Conservation (phyloP, 2,329 filamentous ascomycete genomes). For the Trichoderma atrobrunneum region DNA sequence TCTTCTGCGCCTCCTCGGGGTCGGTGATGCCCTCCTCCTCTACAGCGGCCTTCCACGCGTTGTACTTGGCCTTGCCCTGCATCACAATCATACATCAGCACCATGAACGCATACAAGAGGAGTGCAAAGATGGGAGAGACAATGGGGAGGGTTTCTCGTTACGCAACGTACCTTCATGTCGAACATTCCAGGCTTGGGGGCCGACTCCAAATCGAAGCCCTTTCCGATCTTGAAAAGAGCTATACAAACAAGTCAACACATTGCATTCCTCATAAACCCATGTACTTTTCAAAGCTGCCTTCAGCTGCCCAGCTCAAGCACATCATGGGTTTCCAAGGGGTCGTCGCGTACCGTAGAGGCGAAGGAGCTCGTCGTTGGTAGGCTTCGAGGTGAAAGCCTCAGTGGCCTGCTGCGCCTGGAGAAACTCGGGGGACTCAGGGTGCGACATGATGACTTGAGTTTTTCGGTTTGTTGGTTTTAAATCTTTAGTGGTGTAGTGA, state of each 20-base stretch:
- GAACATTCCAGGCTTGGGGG: conserved; percentile 64
- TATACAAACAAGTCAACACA: conserved; percentile 28
- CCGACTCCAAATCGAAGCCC: conserved; percentile 55
- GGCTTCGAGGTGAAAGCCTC: conserved; percentile 67
- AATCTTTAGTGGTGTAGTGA: background rate
- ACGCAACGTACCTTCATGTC: conserved; percentile 57
- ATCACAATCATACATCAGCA: background rate
- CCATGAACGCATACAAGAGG: background rate
- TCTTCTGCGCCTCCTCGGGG: conserved; percentile 66
- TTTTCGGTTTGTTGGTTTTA: background rate
- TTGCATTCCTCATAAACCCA: background rate
- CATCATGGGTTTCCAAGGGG: background rate
- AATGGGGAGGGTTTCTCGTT: background rate
- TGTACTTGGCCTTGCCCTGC: conserved; percentile 77
- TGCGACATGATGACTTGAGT: conserved; percentile 37
- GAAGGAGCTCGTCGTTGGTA: conserved; percentile 60
- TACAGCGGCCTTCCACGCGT: conserved; percentile 69
- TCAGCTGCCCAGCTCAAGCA: background rate
- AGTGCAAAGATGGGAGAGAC: background rate
- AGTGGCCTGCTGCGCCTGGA: conserved; percentile 59
- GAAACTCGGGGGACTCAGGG: conserved; percentile 46
- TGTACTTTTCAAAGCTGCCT: background rate
- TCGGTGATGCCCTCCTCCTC: conserved; percentile 59
- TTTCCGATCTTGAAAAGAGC: conserved; percentile 58
- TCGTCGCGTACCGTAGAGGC: conserved; percentile 51